Evolutionary conservation across 2,329 filamentous ascomycete species (phyloP), one percentile per base, ranked within the genome.

Genomic region (Alternaria infectoria): DNA sequence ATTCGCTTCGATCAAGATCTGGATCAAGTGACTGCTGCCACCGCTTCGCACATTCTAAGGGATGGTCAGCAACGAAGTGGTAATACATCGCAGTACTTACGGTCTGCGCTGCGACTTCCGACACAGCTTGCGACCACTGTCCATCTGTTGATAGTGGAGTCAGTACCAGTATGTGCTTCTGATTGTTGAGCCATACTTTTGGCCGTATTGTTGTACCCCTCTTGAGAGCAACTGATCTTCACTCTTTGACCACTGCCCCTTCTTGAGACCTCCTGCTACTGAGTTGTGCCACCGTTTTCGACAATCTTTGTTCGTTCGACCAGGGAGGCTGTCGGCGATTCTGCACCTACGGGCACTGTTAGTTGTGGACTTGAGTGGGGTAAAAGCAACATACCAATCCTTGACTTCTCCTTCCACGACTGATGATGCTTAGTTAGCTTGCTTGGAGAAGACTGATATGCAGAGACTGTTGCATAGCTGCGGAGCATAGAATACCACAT

Each of bases 21-120:
- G 82, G 82, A 62, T 83, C 80, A 2, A 83, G 77, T 9, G 77
- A 81, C 26, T 82, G 81, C 47, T 82, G 80, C 82, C 82, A 84
- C 46, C 82, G 74, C 65, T 84, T 83, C n/a, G 82, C 80, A 64
- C 82, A 83, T 71, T 84, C 81, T 83, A 36, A n/a, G 65, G 7
- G 11, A 11, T 19, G 13, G 44, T 58, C 26, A 61, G 32, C 13
- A 44, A 46, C 10, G 28, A 15, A 15, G 40, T 10, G 9, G 23
- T 13, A 25, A 13, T 8, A 4, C 12, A 12, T 36, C 28, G 51
- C 64, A 13, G 49, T 50, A 74, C 79, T 73, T 63, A 81, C 79
- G 80, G 52, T 82, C 80, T 61, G 79, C 80, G 67, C 78, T 79
- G 25, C 82, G 72, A 21, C 74, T 78, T 23, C 72, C 74, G 10